Base-by-base conservation (phyloP, 108 stramenopile species). In the Cylindrotheca closterium region DNA sequence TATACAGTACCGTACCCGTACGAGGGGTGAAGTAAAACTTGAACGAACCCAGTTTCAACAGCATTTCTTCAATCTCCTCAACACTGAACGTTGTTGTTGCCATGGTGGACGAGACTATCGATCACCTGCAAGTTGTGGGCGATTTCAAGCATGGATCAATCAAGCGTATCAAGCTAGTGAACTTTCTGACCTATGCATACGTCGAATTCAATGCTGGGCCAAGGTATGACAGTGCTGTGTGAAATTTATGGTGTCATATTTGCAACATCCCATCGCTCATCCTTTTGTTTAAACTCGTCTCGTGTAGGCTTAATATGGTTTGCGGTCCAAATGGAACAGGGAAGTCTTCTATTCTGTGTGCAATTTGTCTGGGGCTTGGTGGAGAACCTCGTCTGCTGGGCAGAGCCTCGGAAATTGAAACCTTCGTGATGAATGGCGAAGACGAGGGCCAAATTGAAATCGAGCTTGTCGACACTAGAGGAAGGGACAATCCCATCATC, bases 271-370 rank as follows among this genome's bases (percentile, higher is more conserved):
- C 15, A 7, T 10, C 7, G 15, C 15, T 42, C 37, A 10, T 42
- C 37, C 52, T 5, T 30, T 12, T 60, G 45, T 34, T 63, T 54
- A 25, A n/a, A n/a, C n/a, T n/a, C n/a, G n/a, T 24, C 18, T 4
- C 30, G 10, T 52, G 8, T 47, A 90, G 94, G 23, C 85, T 97
- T 19, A 99, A 99, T 61, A 82, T 82, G 71, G 89, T 99, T 26
- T 83, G 98, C 22, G 84, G 96, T 2, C 92, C 96, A 29, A 98
- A 98, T 47, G 98, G 98, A 25, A 89, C 95, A 0, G 98, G 98
- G 47, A 99, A 98, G 78, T 94, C 93, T 18, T 87, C 94, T 3
- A 83, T 97, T 51, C 78, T 97, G 19, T 93, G 92, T 68, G 97
- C 97, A 65, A 93, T 99, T 60, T 93, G 91, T 52, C 77, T 99